Conservation (phyloP, 1,139 yeast species). For the Kodamaea anthophila region DNA sequence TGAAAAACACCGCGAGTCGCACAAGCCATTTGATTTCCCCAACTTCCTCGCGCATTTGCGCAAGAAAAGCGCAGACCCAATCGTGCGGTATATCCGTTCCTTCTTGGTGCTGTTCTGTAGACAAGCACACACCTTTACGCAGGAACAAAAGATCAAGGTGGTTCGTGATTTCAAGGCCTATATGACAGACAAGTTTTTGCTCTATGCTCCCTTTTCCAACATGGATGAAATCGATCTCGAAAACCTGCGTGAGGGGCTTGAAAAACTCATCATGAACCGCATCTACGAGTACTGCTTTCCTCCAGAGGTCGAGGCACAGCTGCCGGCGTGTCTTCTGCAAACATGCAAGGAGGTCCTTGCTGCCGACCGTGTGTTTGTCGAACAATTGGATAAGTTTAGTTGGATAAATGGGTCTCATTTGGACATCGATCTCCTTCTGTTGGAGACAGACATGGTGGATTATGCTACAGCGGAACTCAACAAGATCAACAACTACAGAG, state of each 20-base stretch:
- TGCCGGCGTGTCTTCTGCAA: conserved; percentile 29
- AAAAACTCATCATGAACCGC: conserved; percentile 86
- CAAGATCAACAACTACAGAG: conserved; percentile 76
- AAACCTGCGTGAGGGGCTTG: conserved; percentile 86
- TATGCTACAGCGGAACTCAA: conserved; percentile 67
- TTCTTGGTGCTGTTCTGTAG: conserved; percentile 70
- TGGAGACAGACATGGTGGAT: conserved; percentile 43
- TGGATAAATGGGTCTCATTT: conserved; percentile 80
- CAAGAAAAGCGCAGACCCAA: conserved; percentile 77
- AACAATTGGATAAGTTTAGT: conserved; percentile 57
- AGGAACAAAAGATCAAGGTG: conserved; percentile 72
- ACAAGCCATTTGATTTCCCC: conserved; percentile 73
- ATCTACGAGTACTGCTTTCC: conserved; percentile 75
- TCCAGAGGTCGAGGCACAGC: conserved; percentile 52
- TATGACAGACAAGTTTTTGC: conserved; percentile 57
- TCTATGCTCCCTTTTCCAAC: conserved; percentile 68
- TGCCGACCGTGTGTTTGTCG: conserved; percentile 51
- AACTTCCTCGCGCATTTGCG: conserved; percentile 67
- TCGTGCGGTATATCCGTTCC: conserved; percentile 78
- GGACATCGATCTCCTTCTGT: conserved; percentile 53
- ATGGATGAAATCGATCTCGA: conserved; percentile 54
- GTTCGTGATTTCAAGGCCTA: conserved; percentile 68
- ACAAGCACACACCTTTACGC: conserved; percentile 56
- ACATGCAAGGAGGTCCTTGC: conserved; percentile 47
- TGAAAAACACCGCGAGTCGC: conserved; percentile 36